Evolutionary conservation across 352 stramenopile genomes (phyloP).

Genomic region (Phytophthora agathidicida): DNA sequence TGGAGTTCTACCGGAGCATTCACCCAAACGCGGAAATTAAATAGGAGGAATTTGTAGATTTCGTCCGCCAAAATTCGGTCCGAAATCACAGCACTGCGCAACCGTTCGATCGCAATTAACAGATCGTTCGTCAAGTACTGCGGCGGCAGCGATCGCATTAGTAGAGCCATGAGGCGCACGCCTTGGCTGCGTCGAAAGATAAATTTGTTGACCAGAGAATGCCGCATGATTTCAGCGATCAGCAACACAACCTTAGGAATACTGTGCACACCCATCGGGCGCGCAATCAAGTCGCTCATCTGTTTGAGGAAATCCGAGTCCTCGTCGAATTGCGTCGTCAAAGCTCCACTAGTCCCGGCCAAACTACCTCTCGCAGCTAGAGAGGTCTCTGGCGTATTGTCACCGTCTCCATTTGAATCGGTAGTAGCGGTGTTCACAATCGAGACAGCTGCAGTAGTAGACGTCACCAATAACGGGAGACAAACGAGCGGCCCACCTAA

Average conservation of each 20-base stretch:
- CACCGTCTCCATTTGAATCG: slow-evolving; percentile 11
- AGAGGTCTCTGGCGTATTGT: slow-evolving; percentile 2
- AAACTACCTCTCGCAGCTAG: slow-evolving; percentile 12
- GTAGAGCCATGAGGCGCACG: slow-evolving; percentile 69
- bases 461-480: slow-evolving; percentile 67
- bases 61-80: slow-evolving; percentile 82
- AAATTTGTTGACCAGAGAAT: slow-evolving; percentile 89
- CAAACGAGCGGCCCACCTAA: slow-evolving; percentile 67
- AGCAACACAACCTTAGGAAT: slow-evolving; percentile 80
- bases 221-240: slow-evolving; percentile 85
- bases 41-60: slow-evolving; percentile 85
- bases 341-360: slow-evolving; percentile 12
- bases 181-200: slow-evolving; percentile 82
- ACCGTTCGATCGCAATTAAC: slow-evolving; percentile 70
- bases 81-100: slow-evolving; percentile 77
- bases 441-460: slow-evolving; percentile 40
- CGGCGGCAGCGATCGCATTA: slow-evolving; percentile 71
- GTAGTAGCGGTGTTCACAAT: slow-evolving; percentile 27
- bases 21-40: slow-evolving; percentile 88
- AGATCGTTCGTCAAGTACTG: slow-evolving; percentile 74
- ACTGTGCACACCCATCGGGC: slow-evolving; percentile 68
- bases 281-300: slow-evolving; percentile 75
- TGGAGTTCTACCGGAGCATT: slow-evolving; percentile 77
- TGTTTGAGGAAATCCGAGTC: slow-evolving; percentile 76
- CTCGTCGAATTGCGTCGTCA: slow-evolving; percentile 76